Evolutionary conservation across 495 filamentous ascomycete genomes (phyloP).

Genomic region (Terfezia claveryi): DNA sequence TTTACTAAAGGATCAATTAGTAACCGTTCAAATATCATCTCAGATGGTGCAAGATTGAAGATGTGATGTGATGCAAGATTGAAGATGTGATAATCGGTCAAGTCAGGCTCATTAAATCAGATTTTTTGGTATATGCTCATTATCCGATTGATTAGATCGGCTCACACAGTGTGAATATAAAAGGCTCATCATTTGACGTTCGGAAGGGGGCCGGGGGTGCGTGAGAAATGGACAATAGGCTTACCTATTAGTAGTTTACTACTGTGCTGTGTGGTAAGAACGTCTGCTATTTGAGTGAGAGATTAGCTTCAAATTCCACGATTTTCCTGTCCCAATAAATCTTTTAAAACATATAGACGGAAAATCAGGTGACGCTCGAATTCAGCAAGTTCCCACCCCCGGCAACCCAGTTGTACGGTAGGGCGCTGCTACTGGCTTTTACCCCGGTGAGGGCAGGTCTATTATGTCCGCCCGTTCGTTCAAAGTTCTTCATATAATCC

Average conservation of each 20-base stretch:
- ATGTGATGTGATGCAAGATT: too few relatives aligned
- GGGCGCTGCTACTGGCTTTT: constrained; percentile 12
- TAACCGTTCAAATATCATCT: too few relatives aligned
- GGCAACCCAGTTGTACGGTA: constrained; percentile 16
- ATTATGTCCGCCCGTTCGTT: constrained; percentile 22
- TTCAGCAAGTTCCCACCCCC: constrained; percentile 17
- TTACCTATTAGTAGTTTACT: too few relatives aligned
- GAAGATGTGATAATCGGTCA: too few relatives aligned
- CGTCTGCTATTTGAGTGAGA: too few relatives aligned
- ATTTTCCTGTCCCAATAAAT: constrained; percentile 3
- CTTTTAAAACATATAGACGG: background rate
- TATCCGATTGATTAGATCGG: constrained; percentile 6
- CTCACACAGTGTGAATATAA: constrained; percentile 21
- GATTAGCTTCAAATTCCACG: background rate
- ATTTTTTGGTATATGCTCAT: constrained; percentile 18
- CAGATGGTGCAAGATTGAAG: too few relatives aligned
- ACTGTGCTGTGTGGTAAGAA: too few relatives aligned
- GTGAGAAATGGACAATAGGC: too few relatives aligned
- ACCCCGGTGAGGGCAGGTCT: constrained; percentile 11
- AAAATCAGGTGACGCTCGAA: constrained; percentile 19
- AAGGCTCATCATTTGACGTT: constrained; percentile 16
- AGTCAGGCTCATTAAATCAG: constrained; percentile 23
- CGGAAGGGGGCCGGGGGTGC: too few relatives aligned
- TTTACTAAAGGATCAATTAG: too few relatives aligned
- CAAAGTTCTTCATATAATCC: constrained; percentile 16